Conservation (phyloP, 1,284 basidiomycete genomes). For the Heterobasidion occidentale region DNA sequence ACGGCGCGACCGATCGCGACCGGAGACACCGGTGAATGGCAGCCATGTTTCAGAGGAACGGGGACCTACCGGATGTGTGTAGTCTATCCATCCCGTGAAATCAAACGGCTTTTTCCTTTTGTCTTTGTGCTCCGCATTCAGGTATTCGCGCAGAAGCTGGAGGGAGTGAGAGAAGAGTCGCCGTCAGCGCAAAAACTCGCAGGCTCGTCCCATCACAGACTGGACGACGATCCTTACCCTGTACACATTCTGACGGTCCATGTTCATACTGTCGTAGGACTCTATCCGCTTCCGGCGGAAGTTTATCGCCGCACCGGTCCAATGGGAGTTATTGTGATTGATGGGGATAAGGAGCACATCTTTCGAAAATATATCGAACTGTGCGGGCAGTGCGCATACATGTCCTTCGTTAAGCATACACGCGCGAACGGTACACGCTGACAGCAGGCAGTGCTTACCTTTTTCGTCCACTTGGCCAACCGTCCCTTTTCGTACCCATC, state of each 20-base stretch:
- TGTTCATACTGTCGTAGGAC: constrained; percentile 91
- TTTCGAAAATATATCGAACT: constrained; percentile 91
- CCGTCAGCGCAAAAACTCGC: neutral
- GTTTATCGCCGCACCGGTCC: constrained; percentile 93
- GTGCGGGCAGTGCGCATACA: neutral
- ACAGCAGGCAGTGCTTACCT: constrained; percentile 36
- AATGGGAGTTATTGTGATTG: constrained; percentile 90
- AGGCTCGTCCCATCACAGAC: constrained; percentile 1
- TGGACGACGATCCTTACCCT: constrained; percentile 40
- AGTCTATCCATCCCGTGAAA: constrained; percentile 74
- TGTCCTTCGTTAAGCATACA: neutral
- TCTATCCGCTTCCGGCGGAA: constrained; percentile 86
- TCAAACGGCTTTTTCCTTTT: constrained; percentile 86
- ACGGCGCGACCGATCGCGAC: neutral
- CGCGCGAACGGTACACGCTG: neutral
- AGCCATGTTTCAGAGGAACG: constrained; percentile 7
- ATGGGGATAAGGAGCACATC: constrained; percentile 85
- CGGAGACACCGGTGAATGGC: neutral
- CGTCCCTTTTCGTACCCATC: constrained; percentile 78
- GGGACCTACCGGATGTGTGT: constrained; percentile 47
- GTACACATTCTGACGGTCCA: constrained; percentile 52
- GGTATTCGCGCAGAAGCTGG: constrained; percentile 70
- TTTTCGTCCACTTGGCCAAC: constrained; percentile 93
- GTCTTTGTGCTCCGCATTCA: constrained; percentile 77
- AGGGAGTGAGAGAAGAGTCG: neutral